Conservation (phyloP, 306 rosid genomes). For the Inga laurina region DNA sequence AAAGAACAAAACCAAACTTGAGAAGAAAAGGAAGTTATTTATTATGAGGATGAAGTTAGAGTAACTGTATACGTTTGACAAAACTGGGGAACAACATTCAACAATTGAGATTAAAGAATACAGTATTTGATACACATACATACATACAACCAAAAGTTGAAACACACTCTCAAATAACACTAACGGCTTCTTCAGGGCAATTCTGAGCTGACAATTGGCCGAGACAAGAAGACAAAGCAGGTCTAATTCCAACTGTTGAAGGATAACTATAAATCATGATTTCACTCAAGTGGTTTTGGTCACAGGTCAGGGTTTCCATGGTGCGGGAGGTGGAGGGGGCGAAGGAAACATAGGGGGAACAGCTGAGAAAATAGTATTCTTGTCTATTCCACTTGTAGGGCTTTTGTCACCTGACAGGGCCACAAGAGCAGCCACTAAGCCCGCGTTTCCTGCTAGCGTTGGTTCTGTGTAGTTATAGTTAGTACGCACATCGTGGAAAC, state of each 20-base stretch:
- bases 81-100: not conserved
- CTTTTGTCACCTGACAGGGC: slow-evolving; percentile 71
- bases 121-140: not conserved
- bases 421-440: slow-evolving; percentile 74
- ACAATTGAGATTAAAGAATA: not conserved
- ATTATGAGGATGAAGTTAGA: not conserved
- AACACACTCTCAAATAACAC: not conserved
- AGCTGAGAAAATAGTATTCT: slow-evolving; percentile 76
- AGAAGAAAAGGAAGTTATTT: not conserved
- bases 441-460: slow-evolving; percentile 85
- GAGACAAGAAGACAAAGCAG: not conserved
- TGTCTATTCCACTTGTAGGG: slow-evolving; percentile 53
- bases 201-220: not conserved
- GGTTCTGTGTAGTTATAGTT: slow-evolving; percentile 90
- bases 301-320: slow-evolving; percentile 71
- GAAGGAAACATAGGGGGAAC: slow-evolving; percentile 90
- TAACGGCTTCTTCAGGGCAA: not conserved
- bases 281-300: slow-evolving; percentile 38
- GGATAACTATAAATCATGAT: not conserved
- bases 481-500: slow-evolving; percentile 72
- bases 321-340: slow-evolving; percentile 91
- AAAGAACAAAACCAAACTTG: not conserved
- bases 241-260: not conserved
- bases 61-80: not conserved
- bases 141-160: not conserved